Base-by-base conservation (phyloP, 2,329 filamentous ascomycete species). In the Arachnopeziza araneosa region DNA sequence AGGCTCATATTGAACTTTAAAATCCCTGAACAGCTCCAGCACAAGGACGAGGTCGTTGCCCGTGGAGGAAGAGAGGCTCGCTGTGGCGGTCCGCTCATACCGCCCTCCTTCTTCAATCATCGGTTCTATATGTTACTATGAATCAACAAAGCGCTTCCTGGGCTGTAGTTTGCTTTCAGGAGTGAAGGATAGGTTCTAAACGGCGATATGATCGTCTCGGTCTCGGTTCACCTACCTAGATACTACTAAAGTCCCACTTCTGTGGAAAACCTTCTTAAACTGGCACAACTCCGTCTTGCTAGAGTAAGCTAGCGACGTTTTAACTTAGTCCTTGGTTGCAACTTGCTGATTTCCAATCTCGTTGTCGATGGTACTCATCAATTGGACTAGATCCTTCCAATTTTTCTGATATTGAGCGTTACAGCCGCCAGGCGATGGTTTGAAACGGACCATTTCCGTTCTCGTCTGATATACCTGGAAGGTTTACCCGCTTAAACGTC, bases 401-500 rank as follows among this genome's bases (percentile, higher is more conserved):
- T 30, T 30, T 30, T 30, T 30, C 9, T 4, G 26, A 30, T 30
- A 30, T 30, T 30, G 26, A 9, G 9, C 26, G 36, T 44, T 44
- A 19, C 67, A 70, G 68, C 68, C 68, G 65, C 63, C 59, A 54
- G 55, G 50, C 58, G 50, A 55, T 57, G 49, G 49, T 8, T 5
- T 14, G 50, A 58, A 56, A 64, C 56, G 59, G 24, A 30, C 26
- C 59, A 52, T 55, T 44, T 60, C 60, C 59, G 54, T 63, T 57
- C 55, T 62, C 53, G 56, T 64, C 54, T 44, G 52, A 26, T 52
- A 12, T 54, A n/a, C 26, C 55, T 66, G 60, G 56, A 61, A 60
- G 64, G 50, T 66, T 65, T 66, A 67, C 63, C 70, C 68, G 68
- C 59, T 61, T 67, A 60, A 64, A 63, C 54, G 57, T 66, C 61